Base-by-base conservation (phyloP, 2,329 filamentous ascomycete genomes). In the Emmonsiellopsis sp. region DNA sequence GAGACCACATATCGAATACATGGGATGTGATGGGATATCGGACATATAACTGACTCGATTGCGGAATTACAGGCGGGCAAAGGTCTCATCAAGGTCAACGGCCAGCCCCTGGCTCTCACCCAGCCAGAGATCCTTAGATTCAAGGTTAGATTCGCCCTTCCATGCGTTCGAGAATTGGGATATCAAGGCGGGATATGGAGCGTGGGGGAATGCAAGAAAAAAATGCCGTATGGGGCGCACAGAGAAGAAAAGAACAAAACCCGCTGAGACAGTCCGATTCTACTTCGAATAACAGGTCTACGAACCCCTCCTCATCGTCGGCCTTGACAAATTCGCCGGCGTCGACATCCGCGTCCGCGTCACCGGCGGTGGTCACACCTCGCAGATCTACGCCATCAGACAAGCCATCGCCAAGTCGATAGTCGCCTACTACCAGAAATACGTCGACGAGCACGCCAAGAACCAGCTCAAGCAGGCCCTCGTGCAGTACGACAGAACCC, bases 401-500 rank as follows among this genome's bases (percentile, higher is more conserved):
- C 93, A 98, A 82, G 92, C 93, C 70, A 97, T 98, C 73, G 85
- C 91, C 81, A 98, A 97, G 85, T 87, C 86, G 70, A 88, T 95
- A 74, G 86, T 95, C 71, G 87, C 90, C 77, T 96, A 96, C 87
- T 97, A 96, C 87, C 92, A 96, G 82, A 96, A 98, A 84, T 98
- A 86, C 81, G 89, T 97, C 78, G 93, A 98, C 74, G 93, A 98
- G 87, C 91, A 97, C 87, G 89, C 87, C 81, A 98, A 98, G 88
- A 96, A 97, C 85, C 83, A 90, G 79, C 84, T 98, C 72, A 98
- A 97, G 89, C 87, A 92, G 79, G 88, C 88, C 65, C 85, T 98
- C 67, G 88, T 92, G 71, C 84, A 90, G 76, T 98, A 92, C 82
- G 90, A 95, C 83, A 85, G 91, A 72, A 95, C 90, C 74, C 86